Percentiles rank a stretch among this genome's conserved stretches.
Evolutionary conservation across 208 protist genomes (phyloP).

Genomic region (Crithidia fasciculata): DNA sequence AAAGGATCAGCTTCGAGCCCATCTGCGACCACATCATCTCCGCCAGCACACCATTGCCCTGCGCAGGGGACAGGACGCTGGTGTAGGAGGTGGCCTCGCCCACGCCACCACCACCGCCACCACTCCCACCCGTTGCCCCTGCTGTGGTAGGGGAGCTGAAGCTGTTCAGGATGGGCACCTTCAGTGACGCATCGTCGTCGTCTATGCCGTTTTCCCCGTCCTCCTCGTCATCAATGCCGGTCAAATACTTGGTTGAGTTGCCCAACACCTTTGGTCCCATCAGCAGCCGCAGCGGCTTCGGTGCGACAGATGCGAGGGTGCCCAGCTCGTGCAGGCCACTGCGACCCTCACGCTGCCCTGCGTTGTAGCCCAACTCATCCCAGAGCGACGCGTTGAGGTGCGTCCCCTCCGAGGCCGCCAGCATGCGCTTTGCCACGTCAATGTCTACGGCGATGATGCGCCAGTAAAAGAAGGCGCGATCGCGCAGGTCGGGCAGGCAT

Average conservation of each 20-base stretch:
- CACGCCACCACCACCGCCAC: not conserved
- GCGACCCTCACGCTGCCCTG: not conserved
- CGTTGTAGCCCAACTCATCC: constrained; percentile 12
- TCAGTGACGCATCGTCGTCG: constrained; percentile 5
- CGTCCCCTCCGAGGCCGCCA: constrained; percentile 35
- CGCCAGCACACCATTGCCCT: constrained; percentile 57
- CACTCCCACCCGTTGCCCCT: not conserved
- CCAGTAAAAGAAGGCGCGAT: constrained; percentile 99
- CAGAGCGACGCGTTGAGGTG: constrained; percentile 7
- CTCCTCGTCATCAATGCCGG: constrained; percentile 18
- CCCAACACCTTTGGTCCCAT: constrained; percentile 25
- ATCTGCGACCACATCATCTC: constrained; percentile 67
- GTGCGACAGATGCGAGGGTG: constrained; percentile 41
- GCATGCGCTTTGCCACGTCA: constrained; percentile 89
- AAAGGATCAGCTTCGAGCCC: constrained; percentile 51
- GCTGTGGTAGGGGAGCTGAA: not conserved
- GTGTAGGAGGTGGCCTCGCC: constrained; percentile 14
- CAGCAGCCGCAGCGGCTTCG: constrained; percentile 39
- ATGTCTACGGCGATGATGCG: constrained; percentile 94
- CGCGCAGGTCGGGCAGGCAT: constrained; percentile 96
- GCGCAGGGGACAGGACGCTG: constrained; percentile 37
- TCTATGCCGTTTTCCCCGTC: constrained; percentile 33
- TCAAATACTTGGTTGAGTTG: constrained; percentile 16
- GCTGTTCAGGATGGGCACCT: not conserved
- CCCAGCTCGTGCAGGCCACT: constrained; percentile 39